Percentiles rank a stretch among this genome's conserved stretches.
Conservation (phyloP, 345 rosid genomes). For the Citrus mangshanensis region DNA sequence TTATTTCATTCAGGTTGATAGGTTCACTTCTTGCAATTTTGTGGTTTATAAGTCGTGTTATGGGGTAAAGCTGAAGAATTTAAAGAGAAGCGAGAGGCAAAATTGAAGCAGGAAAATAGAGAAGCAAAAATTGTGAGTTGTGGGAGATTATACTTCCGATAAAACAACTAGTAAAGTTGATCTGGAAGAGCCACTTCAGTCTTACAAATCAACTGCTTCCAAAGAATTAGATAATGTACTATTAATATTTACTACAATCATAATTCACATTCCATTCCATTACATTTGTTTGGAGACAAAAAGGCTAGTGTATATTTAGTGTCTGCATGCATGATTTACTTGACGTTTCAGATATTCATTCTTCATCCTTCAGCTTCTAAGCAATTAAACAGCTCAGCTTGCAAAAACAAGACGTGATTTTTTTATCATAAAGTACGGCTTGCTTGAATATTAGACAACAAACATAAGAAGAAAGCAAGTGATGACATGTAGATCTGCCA, state of each 20-base stretch:
- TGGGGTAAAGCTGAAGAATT: constrained; percentile 67
- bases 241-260: too few species aligned
- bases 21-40: constrained; percentile 44
- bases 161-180: constrained; percentile 20
- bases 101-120: constrained; percentile 23
- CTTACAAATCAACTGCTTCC: constrained; percentile 16
- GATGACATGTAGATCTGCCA: too few species aligned
- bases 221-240: background rate
- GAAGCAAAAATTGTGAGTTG: constrained; percentile 5
- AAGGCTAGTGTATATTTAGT: too few species aligned
- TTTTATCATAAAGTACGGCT: too few species aligned
- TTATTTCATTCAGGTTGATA: constrained; percentile 33
- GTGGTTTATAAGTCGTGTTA: constrained; percentile 43
- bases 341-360: background rate
- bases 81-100: constrained; percentile 9
- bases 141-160: constrained; percentile 22
- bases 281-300: too few species aligned
- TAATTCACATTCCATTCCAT: background rate
- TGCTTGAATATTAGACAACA: too few species aligned
- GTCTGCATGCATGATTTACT: background rate
- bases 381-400: too few species aligned
- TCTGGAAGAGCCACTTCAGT: constrained; percentile 48
- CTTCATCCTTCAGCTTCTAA: too few species aligned
- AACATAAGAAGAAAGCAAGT: background rate
- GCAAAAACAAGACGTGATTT: too few species aligned